Evolutionary conservation across 192 early-diverging fungal species (phyloP).

Genomic region (Entomortierella beljakovae): DNA sequence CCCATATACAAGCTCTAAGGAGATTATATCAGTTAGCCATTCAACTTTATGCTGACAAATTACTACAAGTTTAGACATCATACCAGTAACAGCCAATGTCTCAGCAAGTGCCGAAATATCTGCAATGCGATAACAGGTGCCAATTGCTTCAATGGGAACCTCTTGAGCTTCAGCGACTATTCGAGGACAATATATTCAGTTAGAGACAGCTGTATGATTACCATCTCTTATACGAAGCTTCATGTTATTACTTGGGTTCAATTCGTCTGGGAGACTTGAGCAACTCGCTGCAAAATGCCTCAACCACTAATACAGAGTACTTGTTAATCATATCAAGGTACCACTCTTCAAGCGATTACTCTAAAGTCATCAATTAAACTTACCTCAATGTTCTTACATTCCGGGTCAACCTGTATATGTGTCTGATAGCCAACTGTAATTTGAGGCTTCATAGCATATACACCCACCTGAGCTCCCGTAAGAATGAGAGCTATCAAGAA

Average conservation of each 20-base stretch:
- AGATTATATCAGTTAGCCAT: not conserved
- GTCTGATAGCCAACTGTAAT: slow-evolving; percentile 31
- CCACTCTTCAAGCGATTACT: not conserved
- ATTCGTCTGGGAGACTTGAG: not conserved
- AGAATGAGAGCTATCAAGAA: slow-evolving; percentile 20
- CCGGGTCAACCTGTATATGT: slow-evolving; percentile 36
- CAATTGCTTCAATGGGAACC: slow-evolving; percentile 13
- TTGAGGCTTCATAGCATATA: slow-evolving; percentile 30
- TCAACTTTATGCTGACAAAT: not conserved
- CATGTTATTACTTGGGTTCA: slow-evolving; percentile 24
- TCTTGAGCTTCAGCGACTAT: slow-evolving; percentile 4
- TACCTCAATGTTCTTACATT: slow-evolving; percentile 49
- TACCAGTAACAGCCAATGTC: slow-evolving; percentile 13
- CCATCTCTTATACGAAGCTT: no score
- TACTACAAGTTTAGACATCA: no score
- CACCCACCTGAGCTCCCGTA: slow-evolving; percentile 22
- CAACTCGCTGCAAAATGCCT: slow-evolving; percentile 23
- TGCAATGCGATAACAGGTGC: slow-evolving; percentile 10
- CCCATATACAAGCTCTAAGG: slow-evolving; percentile 19
- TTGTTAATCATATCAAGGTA: not conserved
- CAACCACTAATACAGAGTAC: slow-evolving; percentile 40
- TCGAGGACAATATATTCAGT: not conserved
- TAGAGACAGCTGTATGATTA: not conserved
- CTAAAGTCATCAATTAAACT: not conserved
- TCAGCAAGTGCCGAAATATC: slow-evolving; percentile 13